Conservation (phyloP, 2,329 filamentous ascomycete species). For the Trichoderma atrobrunneum region DNA sequence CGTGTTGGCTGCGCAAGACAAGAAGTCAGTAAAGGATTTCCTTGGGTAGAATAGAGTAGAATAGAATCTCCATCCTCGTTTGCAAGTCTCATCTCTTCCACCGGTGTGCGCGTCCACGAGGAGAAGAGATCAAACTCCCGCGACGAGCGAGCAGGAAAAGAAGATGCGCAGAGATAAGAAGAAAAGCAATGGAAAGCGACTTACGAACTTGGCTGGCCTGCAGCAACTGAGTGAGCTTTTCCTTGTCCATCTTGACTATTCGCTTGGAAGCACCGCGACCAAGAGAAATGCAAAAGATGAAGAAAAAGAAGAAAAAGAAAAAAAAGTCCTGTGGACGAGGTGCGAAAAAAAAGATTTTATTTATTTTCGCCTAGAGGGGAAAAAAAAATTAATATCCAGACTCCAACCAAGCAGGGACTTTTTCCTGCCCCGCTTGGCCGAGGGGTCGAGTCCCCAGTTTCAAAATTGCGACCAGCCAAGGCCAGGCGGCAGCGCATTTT, state of each 20-base stretch:
- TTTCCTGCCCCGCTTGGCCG: constrained; percentile 17
- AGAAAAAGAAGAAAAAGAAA: not conserved
- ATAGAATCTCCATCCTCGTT: not conserved
- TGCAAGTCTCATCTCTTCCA: not conserved
- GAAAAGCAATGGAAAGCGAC: constrained; percentile 36
- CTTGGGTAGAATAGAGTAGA: not conserved
- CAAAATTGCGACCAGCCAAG: not conserved
- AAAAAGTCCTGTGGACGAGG: constrained; percentile 1
- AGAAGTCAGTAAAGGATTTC: constrained; percentile 32
- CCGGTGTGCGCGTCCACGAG: not conserved
- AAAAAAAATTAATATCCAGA: constrained; percentile 21
- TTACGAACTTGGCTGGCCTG: constrained; percentile 83
- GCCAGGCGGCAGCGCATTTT: not conserved
- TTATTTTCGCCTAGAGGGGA: constrained; percentile 20
- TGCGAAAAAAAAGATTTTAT: constrained; percentile 19
- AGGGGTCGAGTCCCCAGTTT: constrained; percentile 18
- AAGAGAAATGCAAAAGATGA: constrained; percentile 18
- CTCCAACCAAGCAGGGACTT: constrained; percentile 16
- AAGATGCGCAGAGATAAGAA: constrained; percentile 14
- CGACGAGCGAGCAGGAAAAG: not conserved
- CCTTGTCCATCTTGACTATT: constrained; percentile 45
- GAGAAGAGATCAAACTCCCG: not conserved
- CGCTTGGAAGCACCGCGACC: constrained; percentile 27
- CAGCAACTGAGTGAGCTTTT: constrained; percentile 81
- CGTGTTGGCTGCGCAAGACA: constrained; percentile 67